Evolutionary conservation across 371 early-diverging fungal genomes (phyloP).

Genomic region (Globomyces sp.): DNA sequence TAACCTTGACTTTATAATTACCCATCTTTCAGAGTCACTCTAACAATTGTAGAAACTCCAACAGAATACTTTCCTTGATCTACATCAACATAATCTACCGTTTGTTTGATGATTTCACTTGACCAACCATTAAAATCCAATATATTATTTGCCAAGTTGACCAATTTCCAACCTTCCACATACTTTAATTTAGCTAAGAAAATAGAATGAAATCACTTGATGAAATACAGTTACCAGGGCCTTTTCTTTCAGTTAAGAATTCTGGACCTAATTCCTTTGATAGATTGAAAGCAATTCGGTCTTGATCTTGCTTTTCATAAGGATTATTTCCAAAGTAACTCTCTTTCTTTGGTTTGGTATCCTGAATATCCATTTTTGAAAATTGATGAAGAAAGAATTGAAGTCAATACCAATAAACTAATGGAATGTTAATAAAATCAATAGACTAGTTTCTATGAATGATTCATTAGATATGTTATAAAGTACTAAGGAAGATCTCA

Average conservation of each 20-base stretch:
- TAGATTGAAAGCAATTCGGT: conserved; percentile 37
- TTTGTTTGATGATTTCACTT: conserved; percentile 68
- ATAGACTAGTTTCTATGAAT: too few relatives aligned
- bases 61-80: conserved; percentile 57
- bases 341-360: too few relatives aligned
- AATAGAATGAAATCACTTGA: too few relatives aligned
- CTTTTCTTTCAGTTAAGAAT: conserved; percentile 56
- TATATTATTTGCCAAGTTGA: conserved; percentile 92
- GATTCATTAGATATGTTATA: too few relatives aligned
- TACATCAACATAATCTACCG: conserved; percentile 71
- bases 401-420: too few relatives aligned
- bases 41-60: conserved; percentile 79
- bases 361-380: too few relatives aligned
- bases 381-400: too few relatives aligned
- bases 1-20: conserved; percentile 12
- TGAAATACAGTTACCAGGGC: conserved; percentile 41
- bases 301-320: conserved; percentile 23
- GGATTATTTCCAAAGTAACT: too few relatives aligned
- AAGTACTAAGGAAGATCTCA: too few relatives aligned
- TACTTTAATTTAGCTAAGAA: conserved; percentile 65
- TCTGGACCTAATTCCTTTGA: conserved; percentile 64
- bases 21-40: conserved; percentile 93
- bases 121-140: conserved; percentile 99
- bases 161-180: conserved; percentile 88
- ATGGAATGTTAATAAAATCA: too few relatives aligned